A percentile compares a stretch with the other conserved stretches of the same genome.
phyloP scores from a whole-genome alignment of 2,329 filamentous ascomycete genomes.

The Curvularia hawaiiensis region DNA sequence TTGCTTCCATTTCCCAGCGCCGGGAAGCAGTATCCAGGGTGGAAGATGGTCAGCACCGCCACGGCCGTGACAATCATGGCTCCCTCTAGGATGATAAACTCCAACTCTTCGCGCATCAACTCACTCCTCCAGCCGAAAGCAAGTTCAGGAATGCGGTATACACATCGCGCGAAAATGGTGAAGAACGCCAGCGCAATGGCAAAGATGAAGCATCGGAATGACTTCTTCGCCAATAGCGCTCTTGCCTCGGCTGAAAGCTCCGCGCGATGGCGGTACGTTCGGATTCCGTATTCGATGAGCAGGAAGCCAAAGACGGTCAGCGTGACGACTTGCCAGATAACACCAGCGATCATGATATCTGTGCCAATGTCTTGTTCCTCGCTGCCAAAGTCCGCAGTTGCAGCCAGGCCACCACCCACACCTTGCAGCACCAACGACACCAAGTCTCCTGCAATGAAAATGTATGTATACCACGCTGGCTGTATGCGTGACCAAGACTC shows the following conservation, averaged over 20 bases:
- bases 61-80: conserved; percentile 58
- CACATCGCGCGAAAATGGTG: conserved; percentile 54
- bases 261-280: conserved; percentile 36
- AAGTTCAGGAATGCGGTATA: conserved; percentile 58
- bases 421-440: conserved; percentile 65
- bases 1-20: conserved; percentile 33
- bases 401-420: conserved; percentile 62
- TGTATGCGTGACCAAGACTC: conserved; percentile 36
- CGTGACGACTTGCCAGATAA: conserved; percentile 62
- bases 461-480: conserved; percentile 57
- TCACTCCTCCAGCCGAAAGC: conserved; percentile 53
- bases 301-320: conserved; percentile 55
- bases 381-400: conserved; percentile 52
- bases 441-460: conserved; percentile 66
- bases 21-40: conserved; percentile 52
- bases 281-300: conserved; percentile 45
- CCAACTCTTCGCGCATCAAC: conserved; percentile 55
- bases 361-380: conserved; percentile 54
- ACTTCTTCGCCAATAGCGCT: conserved; percentile 26
- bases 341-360: conserved; percentile 63
- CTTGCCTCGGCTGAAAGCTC: conserved; percentile 28
- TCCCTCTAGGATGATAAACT: conserved; percentile 60
- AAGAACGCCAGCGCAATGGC: conserved; percentile 50
- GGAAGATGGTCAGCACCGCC: conserved; percentile 53
- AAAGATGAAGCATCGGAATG: conserved; percentile 39